phyloP scores from a whole-genome alignment of 192 early-diverging fungal species.

The Umbelopsis ramanniana region DNA sequence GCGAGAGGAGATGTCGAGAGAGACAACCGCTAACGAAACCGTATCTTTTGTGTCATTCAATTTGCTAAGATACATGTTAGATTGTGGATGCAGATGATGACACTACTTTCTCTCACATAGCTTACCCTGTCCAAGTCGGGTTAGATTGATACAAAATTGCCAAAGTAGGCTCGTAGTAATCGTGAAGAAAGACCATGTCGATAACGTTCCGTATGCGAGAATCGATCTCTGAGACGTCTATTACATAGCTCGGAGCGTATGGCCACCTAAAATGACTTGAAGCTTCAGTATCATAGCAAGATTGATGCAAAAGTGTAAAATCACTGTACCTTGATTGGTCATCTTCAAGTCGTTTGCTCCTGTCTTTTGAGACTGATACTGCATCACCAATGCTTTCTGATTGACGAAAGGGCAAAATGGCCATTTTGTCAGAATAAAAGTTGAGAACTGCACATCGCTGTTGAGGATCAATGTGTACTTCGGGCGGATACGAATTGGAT shows the following conservation, averaged over 20 bases:
- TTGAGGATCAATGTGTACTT: conserved; percentile 80
- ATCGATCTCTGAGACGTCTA: conserved; percentile 64
- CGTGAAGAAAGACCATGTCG: conserved; percentile 90
- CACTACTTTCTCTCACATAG: conserved; percentile 1
- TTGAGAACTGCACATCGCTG: conserved; percentile 86
- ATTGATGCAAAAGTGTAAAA: not conserved
- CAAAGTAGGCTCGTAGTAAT: conserved; percentile 92
- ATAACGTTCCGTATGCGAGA: conserved; percentile 75
- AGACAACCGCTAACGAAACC: conserved; percentile 65
- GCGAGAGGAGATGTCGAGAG: conserved; percentile 78
- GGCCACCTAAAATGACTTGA: conserved; percentile 54
- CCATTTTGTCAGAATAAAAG: conserved; percentile 89
- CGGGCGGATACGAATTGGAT: conserved; percentile 64
- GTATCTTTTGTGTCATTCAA: conserved; percentile 38
- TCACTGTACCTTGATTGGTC: conserved; percentile 57
- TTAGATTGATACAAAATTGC: conserved; percentile 89
- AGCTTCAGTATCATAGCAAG: not conserved
- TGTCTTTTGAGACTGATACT: not conserved
- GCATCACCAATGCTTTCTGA: conserved; percentile 52
- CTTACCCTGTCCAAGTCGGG: conserved; percentile 87
- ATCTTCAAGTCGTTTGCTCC: conserved; percentile 50
- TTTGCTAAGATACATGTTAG: conserved; percentile 5
- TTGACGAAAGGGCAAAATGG: conserved; percentile 86
- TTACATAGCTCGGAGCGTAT: conserved; percentile 73
- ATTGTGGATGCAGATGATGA: not conserved